Base-by-base conservation (phyloP, 805 yeast genomes). In the Yamadazyma akitaensis region DNA sequence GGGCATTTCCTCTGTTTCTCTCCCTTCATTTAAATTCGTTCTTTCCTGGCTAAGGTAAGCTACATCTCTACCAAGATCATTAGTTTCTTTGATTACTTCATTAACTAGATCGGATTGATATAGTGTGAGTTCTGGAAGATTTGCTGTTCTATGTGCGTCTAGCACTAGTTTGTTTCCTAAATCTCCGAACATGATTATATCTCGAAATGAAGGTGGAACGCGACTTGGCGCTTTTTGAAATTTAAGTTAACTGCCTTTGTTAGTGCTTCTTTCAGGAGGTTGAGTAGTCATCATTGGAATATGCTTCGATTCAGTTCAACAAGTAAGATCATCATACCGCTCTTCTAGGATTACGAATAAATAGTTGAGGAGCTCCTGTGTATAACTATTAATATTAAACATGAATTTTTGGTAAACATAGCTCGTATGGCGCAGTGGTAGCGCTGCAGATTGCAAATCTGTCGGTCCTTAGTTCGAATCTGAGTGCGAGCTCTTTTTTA, bases 391-490 rank as follows among this genome's bases (percentile, higher is more conserved):
- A n/a, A n/a, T n/a, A n/a, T n/a, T n/a, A n/a, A n/a, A n/a, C n/a
- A n/a, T n/a, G n/a, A n/a, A n/a, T n/a, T n/a, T n/a, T n/a, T n/a
- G n/a, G n/a, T n/a, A 17, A 16, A 33, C n/a, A 5, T 24, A 32
- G 64, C 63, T 61, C 59, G 83, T 78, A 76, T 87, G 91, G 96
- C 95, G 90, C 91, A 87, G 94, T 83, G 94, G 96, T 86, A 87
- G 92, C 91, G 95, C 94, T 85, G 90, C 88, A 84, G 96, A 88
- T 88, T 88, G 95, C 96, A 88, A 87, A 85, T 88, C 96, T 85
- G 87, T 83, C 85, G 95, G 96, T 88, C 94, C 90, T 84, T 81
- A 84, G 96, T 88, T 88, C 96, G 83, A 88, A 66, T 82, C 96
- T 84, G 96, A 84, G 89, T 78, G 83, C 84, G 80, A 83, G 89